Conservation (phyloP, 495 filamentous ascomycete genomes). For the Terfezia claveryi region DNA sequence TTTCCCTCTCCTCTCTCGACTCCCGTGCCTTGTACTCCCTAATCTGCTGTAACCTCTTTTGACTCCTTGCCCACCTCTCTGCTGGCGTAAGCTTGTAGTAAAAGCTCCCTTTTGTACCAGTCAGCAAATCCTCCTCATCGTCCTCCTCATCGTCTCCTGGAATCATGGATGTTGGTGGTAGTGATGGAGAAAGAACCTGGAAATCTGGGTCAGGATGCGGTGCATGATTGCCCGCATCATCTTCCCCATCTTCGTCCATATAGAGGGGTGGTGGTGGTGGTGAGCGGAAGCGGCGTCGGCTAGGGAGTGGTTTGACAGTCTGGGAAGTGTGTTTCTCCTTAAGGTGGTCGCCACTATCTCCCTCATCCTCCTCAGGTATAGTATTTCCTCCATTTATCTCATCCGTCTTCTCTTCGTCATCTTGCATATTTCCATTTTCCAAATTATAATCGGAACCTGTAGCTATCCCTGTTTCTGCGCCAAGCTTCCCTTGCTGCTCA, state of each 20-base stretch:
- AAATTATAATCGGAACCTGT: no score
- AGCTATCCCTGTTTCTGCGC: no score
- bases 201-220: no score
- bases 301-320: neutral
- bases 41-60: neutral
- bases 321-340: no score
- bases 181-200: no score
- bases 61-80: neutral
- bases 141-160: neutral
- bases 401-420: no score
- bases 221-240: neutral
- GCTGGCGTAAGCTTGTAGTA: neutral
- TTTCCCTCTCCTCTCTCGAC: neutral
- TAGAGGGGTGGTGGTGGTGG: neutral
- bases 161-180: no score
- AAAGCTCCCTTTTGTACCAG: neutral
- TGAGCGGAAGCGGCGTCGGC: neutral
- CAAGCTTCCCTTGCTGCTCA: no score
- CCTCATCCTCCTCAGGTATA: no score
- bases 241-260: neutral
- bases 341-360: no score
- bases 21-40: neutral
- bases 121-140: neutral
- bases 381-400: no score
- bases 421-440: no score